Conservation (phyloP, 441 rosid species). For the Gossypium davidsonii region DNA sequence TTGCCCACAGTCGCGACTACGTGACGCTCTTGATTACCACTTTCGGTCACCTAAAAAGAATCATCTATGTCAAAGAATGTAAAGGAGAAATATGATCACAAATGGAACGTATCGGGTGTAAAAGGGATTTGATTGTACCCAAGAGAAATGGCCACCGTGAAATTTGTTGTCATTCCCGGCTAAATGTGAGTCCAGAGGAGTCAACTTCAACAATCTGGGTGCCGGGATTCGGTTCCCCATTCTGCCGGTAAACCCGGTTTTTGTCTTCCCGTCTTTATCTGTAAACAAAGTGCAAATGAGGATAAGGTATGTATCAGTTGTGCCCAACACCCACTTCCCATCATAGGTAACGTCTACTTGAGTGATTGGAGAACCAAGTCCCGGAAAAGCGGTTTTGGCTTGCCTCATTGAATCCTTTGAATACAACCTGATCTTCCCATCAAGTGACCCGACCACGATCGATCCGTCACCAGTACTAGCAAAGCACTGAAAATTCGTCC, state of each 20-base stretch:
- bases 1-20: conserved; percentile 68
- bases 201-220: conserved; percentile 65
- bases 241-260: conserved; percentile 58
- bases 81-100: no score
- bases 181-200: conserved; percentile 64
- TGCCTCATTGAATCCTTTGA: conserved; percentile 58
- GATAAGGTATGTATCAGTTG: conserved; percentile 56
- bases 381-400: conserved; percentile 72
- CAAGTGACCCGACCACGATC: conserved; percentile 58
- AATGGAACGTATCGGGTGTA: no score
- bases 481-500: conserved; percentile 72
- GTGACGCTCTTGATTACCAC: conserved; percentile 69
- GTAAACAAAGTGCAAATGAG: conserved; percentile 68
- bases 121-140: conserved; percentile 36
- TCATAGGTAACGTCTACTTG: conserved; percentile 64
- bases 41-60: conserved; percentile 48
- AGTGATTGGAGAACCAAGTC: conserved; percentile 71
- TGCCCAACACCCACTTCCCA: conserved; percentile 69
- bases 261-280: conserved; percentile 63
- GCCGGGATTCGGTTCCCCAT: conserved; percentile 75
- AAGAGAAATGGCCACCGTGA: conserved; percentile 70
- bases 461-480: conserved; percentile 70
- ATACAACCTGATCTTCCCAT: conserved; percentile 68
- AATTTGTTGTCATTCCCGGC: conserved; percentile 62
- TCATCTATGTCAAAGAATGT: no score